Evolutionary conservation across 495 filamentous ascomycete species (phyloP).

Genomic region (Neurospora sp.): DNA sequence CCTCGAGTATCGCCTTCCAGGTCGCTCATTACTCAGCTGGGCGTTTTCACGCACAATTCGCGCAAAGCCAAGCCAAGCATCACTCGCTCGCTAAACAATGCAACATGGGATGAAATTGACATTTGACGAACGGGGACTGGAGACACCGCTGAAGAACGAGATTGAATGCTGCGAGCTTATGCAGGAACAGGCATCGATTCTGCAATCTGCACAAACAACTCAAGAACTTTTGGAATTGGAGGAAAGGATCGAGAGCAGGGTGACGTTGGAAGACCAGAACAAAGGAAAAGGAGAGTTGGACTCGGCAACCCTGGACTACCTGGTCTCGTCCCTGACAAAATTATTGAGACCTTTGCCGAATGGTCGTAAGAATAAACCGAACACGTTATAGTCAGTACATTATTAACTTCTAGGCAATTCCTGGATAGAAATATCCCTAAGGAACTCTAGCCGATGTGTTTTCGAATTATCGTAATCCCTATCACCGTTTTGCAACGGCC

Average conservation of each 20-base stretch:
- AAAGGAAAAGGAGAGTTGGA: background rate
- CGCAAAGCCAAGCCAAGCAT: conserved; percentile 7
- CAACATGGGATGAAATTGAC: background rate
- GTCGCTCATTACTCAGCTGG: conserved; percentile 9
- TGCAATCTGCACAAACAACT: background rate
- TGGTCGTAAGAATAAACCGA: no score
- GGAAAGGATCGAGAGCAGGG: background rate
- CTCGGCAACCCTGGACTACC: no score
- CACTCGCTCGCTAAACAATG: background rate
- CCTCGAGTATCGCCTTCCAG: background rate
- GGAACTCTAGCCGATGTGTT: no score
- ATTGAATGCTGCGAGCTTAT: background rate
- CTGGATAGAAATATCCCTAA: no score
- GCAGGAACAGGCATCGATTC: background rate
- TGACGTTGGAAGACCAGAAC: background rate
- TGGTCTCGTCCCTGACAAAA: no score
- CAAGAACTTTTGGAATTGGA: background rate
- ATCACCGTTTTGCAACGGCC: no score
- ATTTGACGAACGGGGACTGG: no score
- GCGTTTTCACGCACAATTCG: conserved; percentile 20
- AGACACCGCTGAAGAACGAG: background rate
- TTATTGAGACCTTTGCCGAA: no score
- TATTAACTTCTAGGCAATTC: no score
- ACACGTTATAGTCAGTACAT: no score
- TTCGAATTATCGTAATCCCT: no score